A percentile compares a stretch with the other conserved stretches of the same genome.
phyloP scores from a whole-genome alignment of 2,329 filamentous ascomycete genomes.

The Pseudocercospora eumusae region DNA sequence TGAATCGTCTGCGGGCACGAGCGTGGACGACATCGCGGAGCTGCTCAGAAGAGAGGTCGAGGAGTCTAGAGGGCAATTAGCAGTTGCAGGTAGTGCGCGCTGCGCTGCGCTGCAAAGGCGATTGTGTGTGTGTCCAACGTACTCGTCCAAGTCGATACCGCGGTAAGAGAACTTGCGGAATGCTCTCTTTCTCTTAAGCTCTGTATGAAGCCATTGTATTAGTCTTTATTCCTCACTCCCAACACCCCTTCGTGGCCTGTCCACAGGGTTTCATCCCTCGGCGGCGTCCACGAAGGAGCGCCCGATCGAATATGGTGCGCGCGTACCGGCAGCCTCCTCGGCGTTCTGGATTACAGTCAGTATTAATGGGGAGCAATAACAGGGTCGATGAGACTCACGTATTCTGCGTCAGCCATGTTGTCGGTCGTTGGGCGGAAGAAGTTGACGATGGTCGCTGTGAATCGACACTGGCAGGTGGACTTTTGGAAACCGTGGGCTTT shows the following conservation, averaged over 20 bases:
- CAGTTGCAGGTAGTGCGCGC: slow-evolving; percentile 6
- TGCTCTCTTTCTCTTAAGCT: slow-evolving; percentile 99
- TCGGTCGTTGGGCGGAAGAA: slow-evolving; percentile 48
- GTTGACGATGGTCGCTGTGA: slow-evolving; percentile 34
- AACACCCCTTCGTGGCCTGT: slow-evolving; percentile 45
- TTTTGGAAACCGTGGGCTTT: slow-evolving; percentile 5
- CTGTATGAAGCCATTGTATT: slow-evolving; percentile 49
- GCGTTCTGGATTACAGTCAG: slow-evolving; percentile 67
- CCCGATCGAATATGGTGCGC: slow-evolving; percentile 28
- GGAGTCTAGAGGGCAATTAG: slow-evolving; percentile 65
- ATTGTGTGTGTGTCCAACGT: slow-evolving; percentile 51
- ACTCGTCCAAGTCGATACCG: slow-evolving; percentile 99
- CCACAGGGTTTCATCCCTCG: slow-evolving; percentile 45
- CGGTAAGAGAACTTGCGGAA: slow-evolving; percentile 99
- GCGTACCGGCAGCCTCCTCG: slow-evolving; percentile 85
- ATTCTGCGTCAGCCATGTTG: slow-evolving; percentile 81
- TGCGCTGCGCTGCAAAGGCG: slow-evolving; percentile 7
- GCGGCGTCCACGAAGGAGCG: slow-evolving; percentile 33
- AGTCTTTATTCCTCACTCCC: slow-evolving; percentile 42
- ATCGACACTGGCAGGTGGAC: not conserved
- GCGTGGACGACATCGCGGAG: slow-evolving; percentile 99
- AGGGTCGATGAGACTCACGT: slow-evolving; percentile 64
- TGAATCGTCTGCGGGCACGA: slow-evolving; percentile 97
- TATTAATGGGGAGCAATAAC: slow-evolving; percentile 17
- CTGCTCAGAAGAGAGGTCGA: slow-evolving; percentile 97